Evolutionary conservation across 139 green algal species (phyloP).

Genomic region (Closterium sp.): DNA sequence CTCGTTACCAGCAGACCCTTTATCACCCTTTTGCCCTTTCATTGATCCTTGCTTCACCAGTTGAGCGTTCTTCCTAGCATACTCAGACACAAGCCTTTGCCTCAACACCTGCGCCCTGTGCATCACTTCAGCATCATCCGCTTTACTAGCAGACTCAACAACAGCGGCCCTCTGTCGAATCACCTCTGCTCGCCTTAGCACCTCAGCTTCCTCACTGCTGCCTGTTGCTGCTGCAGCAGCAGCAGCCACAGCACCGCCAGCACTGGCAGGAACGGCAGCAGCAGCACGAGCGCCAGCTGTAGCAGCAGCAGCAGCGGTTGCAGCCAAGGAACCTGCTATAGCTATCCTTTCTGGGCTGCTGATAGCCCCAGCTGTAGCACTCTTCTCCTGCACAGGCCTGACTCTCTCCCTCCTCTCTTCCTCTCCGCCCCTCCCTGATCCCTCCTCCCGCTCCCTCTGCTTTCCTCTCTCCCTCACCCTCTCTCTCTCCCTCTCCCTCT

Average conservation of each 20-base stretch:
- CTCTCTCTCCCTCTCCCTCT: not conserved
- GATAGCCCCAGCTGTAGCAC: no score
- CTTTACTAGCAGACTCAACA: not conserved
- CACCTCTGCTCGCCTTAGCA: no score
- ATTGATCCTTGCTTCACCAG: not conserved
- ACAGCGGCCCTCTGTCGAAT: no score
- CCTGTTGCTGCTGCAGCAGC: not conserved
- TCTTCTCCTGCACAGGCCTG: no score
- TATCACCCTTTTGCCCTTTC: not conserved
- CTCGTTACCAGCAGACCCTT: not conserved
- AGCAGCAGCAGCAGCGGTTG: not conserved
- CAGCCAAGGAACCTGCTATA: not conserved
- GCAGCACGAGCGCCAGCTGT: not conserved
- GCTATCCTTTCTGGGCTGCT: not conserved
- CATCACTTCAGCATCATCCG: not conserved
- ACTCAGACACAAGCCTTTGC: not conserved
- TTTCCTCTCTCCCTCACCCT: not conserved
- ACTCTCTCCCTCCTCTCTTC: not conserved
- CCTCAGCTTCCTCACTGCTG: no score
- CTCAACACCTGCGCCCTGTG: not conserved
- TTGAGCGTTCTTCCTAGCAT: not conserved
- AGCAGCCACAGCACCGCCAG: not conserved
- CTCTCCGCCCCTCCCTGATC: not conserved
- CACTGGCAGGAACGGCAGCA: not conserved
- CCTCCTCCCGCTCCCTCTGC: not conserved